These are phyloP conservation scores for Leccinellum rugosiceps DNA, from an alignment of 768 basidiomycete genomes.

Conservation along the genomic window DNA sequence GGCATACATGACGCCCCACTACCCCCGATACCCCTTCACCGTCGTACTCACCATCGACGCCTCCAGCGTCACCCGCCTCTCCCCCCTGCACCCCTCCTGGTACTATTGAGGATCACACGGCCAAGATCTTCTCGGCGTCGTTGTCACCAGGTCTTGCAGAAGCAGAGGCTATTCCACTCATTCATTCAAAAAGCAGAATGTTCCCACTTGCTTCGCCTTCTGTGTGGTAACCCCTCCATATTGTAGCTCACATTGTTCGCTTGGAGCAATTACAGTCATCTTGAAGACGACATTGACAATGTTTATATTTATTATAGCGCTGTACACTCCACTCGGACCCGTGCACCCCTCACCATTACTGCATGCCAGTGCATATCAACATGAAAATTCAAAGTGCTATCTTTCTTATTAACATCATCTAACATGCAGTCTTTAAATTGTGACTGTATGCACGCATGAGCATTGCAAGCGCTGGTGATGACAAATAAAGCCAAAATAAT, in stretches of 20 bases:
- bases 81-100: slow-evolving; percentile 58
- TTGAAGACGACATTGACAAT: slow-evolving; percentile 34
- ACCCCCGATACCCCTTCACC: slow-evolving; percentile 57
- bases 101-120: slow-evolving; percentile 47
- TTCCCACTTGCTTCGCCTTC: slow-evolving; percentile 62
- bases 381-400: too few relatives aligned
- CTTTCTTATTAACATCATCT: too few relatives aligned
- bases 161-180: slow-evolving; percentile 21
- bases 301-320: too few relatives aligned
- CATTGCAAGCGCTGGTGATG: too few relatives aligned
- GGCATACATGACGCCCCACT: slow-evolving; percentile 27
- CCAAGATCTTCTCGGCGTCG: slow-evolving; percentile 44
- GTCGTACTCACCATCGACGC: slow-evolving; percentile 48
- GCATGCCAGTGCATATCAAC: too few relatives aligned
- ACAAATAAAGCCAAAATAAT: too few relatives aligned
- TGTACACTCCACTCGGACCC: too few relatives aligned
- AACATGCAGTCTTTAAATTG: too few relatives aligned
- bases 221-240: slow-evolving; percentile 46
- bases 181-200: slow-evolving; percentile 53
- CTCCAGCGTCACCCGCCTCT: slow-evolving; percentile 59
- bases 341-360: too few relatives aligned
- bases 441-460: too few relatives aligned
- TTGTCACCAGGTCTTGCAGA: slow-evolving; percentile 32
- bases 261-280: slow-evolving; percentile 28
- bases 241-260: slow-evolving; percentile 22